These are phyloP conservation scores for Vanrija sp. DNA, from an alignment of 1,284 basidiomycete genomes.

Conservation along the genomic window DNA sequence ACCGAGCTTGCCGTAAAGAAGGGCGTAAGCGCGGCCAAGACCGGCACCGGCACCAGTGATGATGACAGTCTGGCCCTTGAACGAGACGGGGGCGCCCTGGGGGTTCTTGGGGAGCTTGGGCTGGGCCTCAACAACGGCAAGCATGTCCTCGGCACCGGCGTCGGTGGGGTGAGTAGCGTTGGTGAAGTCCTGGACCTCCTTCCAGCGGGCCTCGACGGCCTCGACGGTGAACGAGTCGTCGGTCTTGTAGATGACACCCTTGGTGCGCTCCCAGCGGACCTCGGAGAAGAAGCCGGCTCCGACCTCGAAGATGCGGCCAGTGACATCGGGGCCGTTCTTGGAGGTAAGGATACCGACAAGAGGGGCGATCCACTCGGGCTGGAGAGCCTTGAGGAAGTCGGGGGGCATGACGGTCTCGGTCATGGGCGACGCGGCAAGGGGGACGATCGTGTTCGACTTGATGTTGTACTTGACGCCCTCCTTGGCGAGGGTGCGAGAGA, in stretches of 20 bases:
- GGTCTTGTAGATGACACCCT: slow-evolving; percentile 81
- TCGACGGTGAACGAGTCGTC: slow-evolving; percentile 88
- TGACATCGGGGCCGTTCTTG: slow-evolving; percentile 64
- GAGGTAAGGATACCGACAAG: slow-evolving; percentile 65
- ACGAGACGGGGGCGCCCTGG: slow-evolving; percentile 58
- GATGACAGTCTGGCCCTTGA: slow-evolving; percentile 86
- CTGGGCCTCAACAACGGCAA: slow-evolving; percentile 23
- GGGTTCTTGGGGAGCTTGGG: slow-evolving; percentile 10
- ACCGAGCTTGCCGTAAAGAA: slow-evolving; percentile 84
- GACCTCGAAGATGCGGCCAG: slow-evolving; percentile 86
- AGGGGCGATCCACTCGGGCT: slow-evolving; percentile 91
- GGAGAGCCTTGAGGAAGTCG: slow-evolving; percentile 89
- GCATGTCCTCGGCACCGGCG: slow-evolving; percentile 65
- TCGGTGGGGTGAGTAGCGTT: slow-evolving; percentile 65
- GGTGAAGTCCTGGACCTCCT: slow-evolving; percentile 75
- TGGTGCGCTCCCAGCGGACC: slow-evolving; percentile 87
- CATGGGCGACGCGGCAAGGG: slow-evolving; percentile 89
- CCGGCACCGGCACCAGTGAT: slow-evolving; percentile 92
- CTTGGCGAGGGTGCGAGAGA: slow-evolving; percentile 85
- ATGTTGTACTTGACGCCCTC: slow-evolving; percentile 95
- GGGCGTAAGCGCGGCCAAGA: slow-evolving; percentile 85
- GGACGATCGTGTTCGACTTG: slow-evolving; percentile 79
- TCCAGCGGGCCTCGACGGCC: slow-evolving; percentile 81
- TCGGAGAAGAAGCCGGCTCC: slow-evolving; percentile 92
- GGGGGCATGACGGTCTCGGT: slow-evolving; percentile 93